These are phyloP conservation scores for Claviceps cyperi DNA, from an alignment of 2,329 filamentous ascomycete species.

Conservation along the genomic window DNA sequence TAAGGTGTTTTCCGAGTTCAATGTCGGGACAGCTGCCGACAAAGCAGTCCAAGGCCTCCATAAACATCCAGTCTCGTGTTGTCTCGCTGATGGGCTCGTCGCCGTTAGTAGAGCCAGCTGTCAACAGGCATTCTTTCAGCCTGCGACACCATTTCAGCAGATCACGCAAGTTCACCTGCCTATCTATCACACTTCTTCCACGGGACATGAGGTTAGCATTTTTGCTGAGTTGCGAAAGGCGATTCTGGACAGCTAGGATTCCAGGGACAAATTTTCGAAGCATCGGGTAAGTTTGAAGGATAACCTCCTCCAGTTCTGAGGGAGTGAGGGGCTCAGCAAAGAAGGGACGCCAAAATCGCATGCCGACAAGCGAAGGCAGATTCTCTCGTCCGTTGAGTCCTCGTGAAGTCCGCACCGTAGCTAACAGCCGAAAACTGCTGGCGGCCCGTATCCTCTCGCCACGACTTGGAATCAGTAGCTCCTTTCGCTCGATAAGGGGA, in stretches of 20 bases:
- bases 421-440: conserved; percentile 78
- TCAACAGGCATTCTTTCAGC: conserved; percentile 49
- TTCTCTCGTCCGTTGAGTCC: conserved; percentile 54
- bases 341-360: conserved; percentile 75
- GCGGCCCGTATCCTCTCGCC: conserved; percentile 75
- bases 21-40: conserved; percentile 62
- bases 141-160: conserved; percentile 84
- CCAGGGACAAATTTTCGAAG: conserved; percentile 48
- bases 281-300: conserved; percentile 54
- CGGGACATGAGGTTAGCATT: conserved; percentile 20
- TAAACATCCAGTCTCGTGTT: conserved; percentile 69
- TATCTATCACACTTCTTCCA: conserved; percentile 28
- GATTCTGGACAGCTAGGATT: conserved; percentile 44
- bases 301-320: conserved; percentile 60
- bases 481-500: conserved; percentile 82
- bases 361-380: conserved; percentile 62
- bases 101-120: conserved; percentile 47
- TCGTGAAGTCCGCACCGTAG: conserved; percentile 68
- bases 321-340: conserved; percentile 50
- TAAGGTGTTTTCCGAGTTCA: conserved; percentile 43
- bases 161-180: conserved; percentile 57
- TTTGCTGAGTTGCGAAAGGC: conserved; percentile 37
- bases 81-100: conserved; percentile 59
- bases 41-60: conserved; percentile 90
- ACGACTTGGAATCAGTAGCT: conserved; percentile 77